phyloP scores from a whole-genome alignment of 257 asterid genomes.

The Jacaranda copaia region DNA sequence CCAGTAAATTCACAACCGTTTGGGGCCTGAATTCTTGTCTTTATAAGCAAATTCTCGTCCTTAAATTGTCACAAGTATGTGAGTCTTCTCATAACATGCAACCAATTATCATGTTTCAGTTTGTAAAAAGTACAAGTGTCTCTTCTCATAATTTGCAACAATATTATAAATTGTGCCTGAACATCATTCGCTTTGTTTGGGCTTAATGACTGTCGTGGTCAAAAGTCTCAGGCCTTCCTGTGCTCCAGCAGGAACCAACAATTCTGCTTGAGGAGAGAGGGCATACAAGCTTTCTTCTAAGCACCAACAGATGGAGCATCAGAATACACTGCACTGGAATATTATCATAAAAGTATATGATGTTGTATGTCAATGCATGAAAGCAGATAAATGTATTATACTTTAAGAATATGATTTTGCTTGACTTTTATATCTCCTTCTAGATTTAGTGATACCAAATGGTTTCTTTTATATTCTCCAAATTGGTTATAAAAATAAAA shows the following conservation, averaged over 20 bases:
- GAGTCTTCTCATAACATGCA: not conserved
- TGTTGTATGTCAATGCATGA: not conserved
- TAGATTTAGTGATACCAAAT: conserved; percentile 1
- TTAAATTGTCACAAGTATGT: not conserved
- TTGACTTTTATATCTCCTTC: not conserved
- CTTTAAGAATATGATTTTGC: not conserved
- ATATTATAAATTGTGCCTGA: not conserved
- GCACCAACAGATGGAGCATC: not conserved
- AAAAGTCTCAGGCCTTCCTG: conserved; percentile 10
- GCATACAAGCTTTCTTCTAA: conserved; percentile 1
- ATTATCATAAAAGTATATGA: not conserved
- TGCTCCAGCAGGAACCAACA: too few relatives aligned
- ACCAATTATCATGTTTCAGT: not conserved
- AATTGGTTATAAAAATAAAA: conserved; percentile 23
- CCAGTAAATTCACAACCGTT: too few relatives aligned
- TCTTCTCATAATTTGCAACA: conserved; percentile 4
- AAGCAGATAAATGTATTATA: not conserved
- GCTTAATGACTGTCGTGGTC: not conserved
- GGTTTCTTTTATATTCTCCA: conserved; percentile 25
- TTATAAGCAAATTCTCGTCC: not conserved
- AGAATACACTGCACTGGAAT: conserved; percentile 13
- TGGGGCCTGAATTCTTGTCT: too few relatives aligned
- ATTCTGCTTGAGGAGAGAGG: not conserved
- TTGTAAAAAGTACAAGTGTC: not conserved
- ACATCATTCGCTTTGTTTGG: conserved; percentile 10